These are phyloP conservation scores for Xylaria longipes DNA, from an alignment of 495 filamentous ascomycete species.

Conservation along the genomic window DNA sequence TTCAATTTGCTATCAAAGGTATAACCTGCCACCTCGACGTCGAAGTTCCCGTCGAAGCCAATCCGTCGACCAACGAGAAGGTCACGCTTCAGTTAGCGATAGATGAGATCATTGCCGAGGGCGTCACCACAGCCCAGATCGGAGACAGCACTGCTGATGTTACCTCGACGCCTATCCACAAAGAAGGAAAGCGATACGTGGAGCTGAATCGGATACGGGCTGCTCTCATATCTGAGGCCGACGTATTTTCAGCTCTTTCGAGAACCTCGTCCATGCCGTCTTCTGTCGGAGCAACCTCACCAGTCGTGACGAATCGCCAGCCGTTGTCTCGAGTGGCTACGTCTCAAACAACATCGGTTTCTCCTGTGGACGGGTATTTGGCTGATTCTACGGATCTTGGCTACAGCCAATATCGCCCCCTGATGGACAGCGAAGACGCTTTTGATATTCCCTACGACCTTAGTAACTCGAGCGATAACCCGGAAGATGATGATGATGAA, in stretches of 20 bases:
- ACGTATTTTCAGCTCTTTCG: constrained; percentile 71
- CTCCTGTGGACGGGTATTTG: constrained; percentile 24
- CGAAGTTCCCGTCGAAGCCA: constrained; percentile 66
- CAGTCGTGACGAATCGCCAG: constrained; percentile 33
- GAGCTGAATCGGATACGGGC: constrained; percentile 67
- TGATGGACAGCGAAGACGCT: constrained; percentile 55
- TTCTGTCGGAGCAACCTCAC: constrained; percentile 60
- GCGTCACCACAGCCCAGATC: constrained; percentile 56
- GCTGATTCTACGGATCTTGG: constrained; percentile 36
- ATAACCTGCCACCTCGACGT: constrained; percentile 67
- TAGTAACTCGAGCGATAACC: constrained; percentile 29
- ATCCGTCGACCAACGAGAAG: constrained; percentile 54
- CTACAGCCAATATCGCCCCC: constrained; percentile 38
- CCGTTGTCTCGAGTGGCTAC: constrained; percentile 28
- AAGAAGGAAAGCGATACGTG: constrained; percentile 70
- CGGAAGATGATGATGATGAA: constrained; percentile 37
- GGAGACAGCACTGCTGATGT: constrained; percentile 28
- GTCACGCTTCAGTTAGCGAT: constrained; percentile 71
- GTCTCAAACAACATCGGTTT: constrained; percentile 8
- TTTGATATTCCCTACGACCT: constrained; percentile 58
- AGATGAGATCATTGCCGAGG: constrained; percentile 69
- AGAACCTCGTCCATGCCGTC: constrained; percentile 67
- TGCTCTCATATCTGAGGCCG: constrained; percentile 73
- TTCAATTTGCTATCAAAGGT: constrained; percentile 70
- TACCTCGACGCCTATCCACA: constrained; percentile 40